Conservation (phyloP, 1,284 basidiomycete species). For the Macrocystidia cucumis region DNA sequence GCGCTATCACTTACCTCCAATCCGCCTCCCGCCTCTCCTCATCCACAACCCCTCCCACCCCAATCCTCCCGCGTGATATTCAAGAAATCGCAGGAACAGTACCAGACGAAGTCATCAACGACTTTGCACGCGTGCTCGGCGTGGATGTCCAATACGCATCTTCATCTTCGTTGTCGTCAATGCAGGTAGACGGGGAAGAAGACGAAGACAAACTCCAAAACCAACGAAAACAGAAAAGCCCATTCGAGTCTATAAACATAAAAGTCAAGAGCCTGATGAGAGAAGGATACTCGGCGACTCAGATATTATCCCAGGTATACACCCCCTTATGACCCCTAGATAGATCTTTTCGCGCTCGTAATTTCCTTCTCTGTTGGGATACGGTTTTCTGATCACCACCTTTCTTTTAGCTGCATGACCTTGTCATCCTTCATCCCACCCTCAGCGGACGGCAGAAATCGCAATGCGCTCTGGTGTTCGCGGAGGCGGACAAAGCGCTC, state of each 20-base stretch:
- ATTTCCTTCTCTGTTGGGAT: too few species aligned
- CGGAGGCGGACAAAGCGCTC: constrained; percentile 93
- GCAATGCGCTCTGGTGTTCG: constrained; percentile 77
- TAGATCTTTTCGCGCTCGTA: constrained; percentile 8
- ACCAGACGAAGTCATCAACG: constrained; percentile 65
- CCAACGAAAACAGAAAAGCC: constrained; percentile 22
- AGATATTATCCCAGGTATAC: constrained; percentile 82
- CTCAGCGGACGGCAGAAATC: constrained; percentile 82
- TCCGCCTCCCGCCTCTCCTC: constrained; percentile 84
- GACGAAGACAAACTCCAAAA: constrained; percentile 41
- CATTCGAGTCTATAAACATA: constrained; percentile 67
- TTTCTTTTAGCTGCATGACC: constrained; percentile 75
- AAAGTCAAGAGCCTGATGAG: constrained; percentile 75
- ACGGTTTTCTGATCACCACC: constrained; percentile 1
- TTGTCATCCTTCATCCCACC: constrained; percentile 77
- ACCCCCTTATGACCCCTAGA: background rate
- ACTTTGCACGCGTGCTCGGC: constrained; percentile 71
- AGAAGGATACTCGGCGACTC: constrained; percentile 90
- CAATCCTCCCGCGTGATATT: constrained; percentile 71
- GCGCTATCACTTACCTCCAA: constrained; percentile 98
- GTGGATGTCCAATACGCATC: too few species aligned
- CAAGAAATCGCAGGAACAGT: constrained; percentile 98
- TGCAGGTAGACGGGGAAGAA: constrained; percentile 34
- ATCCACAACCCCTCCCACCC: constrained; percentile 60
- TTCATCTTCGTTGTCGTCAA: too few species aligned